Conservation (phyloP, 2,329 filamentous ascomycete species). For the Thelonectria blattea region DNA sequence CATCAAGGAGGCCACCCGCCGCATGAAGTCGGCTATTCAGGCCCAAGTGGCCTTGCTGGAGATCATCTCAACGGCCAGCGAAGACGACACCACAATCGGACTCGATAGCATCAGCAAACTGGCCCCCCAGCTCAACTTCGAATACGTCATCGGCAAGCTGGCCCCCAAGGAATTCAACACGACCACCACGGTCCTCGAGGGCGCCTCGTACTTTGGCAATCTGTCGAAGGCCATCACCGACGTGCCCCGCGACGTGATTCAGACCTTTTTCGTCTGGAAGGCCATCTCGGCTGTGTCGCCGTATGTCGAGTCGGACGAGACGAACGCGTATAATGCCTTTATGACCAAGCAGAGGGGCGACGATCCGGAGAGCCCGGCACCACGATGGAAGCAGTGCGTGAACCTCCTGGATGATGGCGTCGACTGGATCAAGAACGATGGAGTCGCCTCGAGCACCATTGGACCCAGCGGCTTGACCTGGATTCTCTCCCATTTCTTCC, state of each 20-base stretch:
- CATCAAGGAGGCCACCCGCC: not conserved
- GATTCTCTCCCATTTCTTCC: slow-evolving; percentile 74
- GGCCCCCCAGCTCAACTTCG: slow-evolving; percentile 15
- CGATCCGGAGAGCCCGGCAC: slow-evolving; percentile 6
- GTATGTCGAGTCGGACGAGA: slow-evolving; percentile 63
- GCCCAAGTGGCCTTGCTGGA: not conserved
- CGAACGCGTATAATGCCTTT: slow-evolving; percentile 66
- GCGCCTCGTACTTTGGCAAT: slow-evolving; percentile 65
- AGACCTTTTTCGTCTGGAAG: slow-evolving; percentile 71
- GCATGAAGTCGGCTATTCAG: not conserved
- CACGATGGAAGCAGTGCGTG: slow-evolving; percentile 22
- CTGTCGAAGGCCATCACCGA: slow-evolving; percentile 61
- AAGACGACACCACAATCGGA: not conserved
- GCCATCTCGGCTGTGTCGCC: slow-evolving; percentile 58
- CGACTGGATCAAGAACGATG: slow-evolving; percentile 6
- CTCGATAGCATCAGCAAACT: slow-evolving; percentile 10
- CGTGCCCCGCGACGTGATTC: slow-evolving; percentile 60
- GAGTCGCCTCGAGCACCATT: rapidly evolving
- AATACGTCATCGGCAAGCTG: slow-evolving; percentile 13
- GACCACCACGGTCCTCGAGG: slow-evolving; percentile 57
- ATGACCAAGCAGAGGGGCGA: slow-evolving; percentile 64
- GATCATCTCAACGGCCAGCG: not conserved
- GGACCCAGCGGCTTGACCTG: slow-evolving; percentile 58
- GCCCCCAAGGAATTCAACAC: slow-evolving; percentile 18
- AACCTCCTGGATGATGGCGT: slow-evolving; percentile 17